Percentiles rank a stretch among this genome's conserved stretches.
Conservation (phyloP, 2,329 filamentous ascomycete genomes). For the Huntiella savannae region DNA sequence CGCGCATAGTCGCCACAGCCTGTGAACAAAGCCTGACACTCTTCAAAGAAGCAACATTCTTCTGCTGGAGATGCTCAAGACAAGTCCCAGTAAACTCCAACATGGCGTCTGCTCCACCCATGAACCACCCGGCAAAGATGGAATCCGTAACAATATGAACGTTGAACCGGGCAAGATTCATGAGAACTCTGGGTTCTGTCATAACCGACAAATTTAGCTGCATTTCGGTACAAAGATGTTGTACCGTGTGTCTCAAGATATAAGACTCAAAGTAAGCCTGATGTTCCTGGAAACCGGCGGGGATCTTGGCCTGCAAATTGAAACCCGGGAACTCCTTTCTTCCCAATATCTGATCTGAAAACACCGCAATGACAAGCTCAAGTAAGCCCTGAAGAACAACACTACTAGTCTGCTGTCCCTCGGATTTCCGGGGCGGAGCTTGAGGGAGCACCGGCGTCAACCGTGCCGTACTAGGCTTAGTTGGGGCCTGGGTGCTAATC, state of each 20-base stretch:
- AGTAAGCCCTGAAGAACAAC: constrained; percentile 57
- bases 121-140: constrained; percentile 91
- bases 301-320: constrained; percentile 67
- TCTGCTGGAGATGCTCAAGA: constrained; percentile 73
- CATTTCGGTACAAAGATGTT: constrained; percentile 49
- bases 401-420: constrained; percentile 38
- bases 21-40: constrained; percentile 81
- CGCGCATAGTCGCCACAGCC: constrained; percentile 56
- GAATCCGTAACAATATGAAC: constrained; percentile 62
- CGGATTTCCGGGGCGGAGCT: constrained; percentile 20
- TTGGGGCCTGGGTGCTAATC: not conserved
- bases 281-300: constrained; percentile 83
- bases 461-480: constrained; percentile 35
- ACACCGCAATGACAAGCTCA: constrained; percentile 60
- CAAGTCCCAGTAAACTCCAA: constrained; percentile 74
- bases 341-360: constrained; percentile 66
- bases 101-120: constrained; percentile 65
- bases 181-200: constrained; percentile 64
- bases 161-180: constrained; percentile 67
- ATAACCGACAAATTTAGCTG: constrained; percentile 53
- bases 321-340: constrained; percentile 86
- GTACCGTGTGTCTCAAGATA: constrained; percentile 55
- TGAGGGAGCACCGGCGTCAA: constrained; percentile 42
- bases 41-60: constrained; percentile 64
- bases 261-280: constrained; percentile 93